Evolutionary conservation across 2,329 filamentous ascomycete genomes (phyloP).

Genomic region (Achaetomium macrosporum): DNA sequence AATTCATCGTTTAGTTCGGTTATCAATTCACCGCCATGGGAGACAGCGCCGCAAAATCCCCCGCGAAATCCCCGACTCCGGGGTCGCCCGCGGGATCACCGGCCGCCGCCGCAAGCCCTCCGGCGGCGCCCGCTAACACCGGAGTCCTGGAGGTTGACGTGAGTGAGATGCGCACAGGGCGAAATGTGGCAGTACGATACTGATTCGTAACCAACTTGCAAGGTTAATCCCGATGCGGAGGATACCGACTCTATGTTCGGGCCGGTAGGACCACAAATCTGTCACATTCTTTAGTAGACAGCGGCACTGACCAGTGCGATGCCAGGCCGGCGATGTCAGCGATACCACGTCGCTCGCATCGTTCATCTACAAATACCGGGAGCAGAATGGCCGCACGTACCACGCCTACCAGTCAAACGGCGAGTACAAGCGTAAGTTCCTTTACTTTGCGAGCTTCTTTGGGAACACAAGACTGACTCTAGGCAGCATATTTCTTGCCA

Average conservation of each 20-base stretch:
- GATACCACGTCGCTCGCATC: constrained; percentile 2
- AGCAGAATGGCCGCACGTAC: constrained; percentile 4
- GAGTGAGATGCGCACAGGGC: background rate
- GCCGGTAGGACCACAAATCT: background rate
- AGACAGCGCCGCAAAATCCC: no score
- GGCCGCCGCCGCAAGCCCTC: background rate
- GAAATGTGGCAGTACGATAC: background rate
- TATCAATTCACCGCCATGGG: no score
- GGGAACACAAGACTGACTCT: background rate
- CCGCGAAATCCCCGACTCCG: no score
- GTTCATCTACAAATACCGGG: background rate
- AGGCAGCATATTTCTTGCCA: constrained; percentile 3
- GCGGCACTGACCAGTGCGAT: background rate
- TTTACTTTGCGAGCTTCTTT: no score
- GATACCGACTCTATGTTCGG: background rate
- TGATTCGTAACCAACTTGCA: background rate
- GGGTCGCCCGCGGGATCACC: background rate
- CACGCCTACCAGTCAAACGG: constrained; percentile 1
- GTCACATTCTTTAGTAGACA: background rate
- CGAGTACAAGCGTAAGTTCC: background rate
- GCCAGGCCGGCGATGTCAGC: background rate
- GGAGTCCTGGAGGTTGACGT: background rate
- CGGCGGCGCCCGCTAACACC: background rate
- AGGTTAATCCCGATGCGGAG: background rate
- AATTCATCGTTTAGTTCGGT: no score